Evolutionary conservation across 164 flowering plant species (phyloP).

Genomic region (Umbellularia californica): DNA sequence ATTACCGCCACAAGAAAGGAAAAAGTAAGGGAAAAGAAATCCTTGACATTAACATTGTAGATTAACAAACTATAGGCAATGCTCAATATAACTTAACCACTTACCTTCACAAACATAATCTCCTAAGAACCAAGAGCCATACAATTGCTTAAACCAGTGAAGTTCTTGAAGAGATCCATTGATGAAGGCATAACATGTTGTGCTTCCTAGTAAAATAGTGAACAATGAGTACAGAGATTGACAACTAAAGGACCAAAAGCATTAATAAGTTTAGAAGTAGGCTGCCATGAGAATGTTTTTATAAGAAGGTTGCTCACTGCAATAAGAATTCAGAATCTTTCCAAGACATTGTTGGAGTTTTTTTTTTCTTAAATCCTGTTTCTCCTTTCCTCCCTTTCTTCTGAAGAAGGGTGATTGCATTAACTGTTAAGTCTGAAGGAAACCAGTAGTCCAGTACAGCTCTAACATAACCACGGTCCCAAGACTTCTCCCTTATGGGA

Average conservation of each 20-base stretch:
- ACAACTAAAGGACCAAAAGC: neutral
- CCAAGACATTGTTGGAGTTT: neutral
- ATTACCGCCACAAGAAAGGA: neutral
- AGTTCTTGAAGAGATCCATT: conserved; percentile 67
- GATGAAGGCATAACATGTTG: conserved; percentile 43
- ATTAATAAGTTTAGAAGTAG: too few relatives aligned
- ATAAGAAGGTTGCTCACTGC: neutral
- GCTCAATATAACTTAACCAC: neutral
- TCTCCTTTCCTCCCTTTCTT: too few relatives aligned
- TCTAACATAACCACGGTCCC: too few relatives aligned
- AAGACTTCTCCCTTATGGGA: too few relatives aligned
- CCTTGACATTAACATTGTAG: too few relatives aligned
- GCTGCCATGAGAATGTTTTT: too few relatives aligned
- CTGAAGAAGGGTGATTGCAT: too few relatives aligned
- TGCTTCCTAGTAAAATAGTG: conserved; percentile 37
- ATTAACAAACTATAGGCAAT: neutral
- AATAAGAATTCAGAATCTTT: neutral
- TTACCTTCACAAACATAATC: conserved; percentile 85
- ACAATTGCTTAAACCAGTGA: conserved; percentile 83
- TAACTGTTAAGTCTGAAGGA: too few relatives aligned
- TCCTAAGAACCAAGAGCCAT: conserved; percentile 89
- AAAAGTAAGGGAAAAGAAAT: neutral
- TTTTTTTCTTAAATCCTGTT: too few relatives aligned
- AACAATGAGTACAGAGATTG: neutral
- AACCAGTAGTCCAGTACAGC: too few relatives aligned